Percentiles rank a stretch among this genome's conserved stretches.
These are phyloP conservation scores for Macadamia integrifolia DNA, from an alignment of 164 flowering plant genomes.

Conservation along the genomic window DNA sequence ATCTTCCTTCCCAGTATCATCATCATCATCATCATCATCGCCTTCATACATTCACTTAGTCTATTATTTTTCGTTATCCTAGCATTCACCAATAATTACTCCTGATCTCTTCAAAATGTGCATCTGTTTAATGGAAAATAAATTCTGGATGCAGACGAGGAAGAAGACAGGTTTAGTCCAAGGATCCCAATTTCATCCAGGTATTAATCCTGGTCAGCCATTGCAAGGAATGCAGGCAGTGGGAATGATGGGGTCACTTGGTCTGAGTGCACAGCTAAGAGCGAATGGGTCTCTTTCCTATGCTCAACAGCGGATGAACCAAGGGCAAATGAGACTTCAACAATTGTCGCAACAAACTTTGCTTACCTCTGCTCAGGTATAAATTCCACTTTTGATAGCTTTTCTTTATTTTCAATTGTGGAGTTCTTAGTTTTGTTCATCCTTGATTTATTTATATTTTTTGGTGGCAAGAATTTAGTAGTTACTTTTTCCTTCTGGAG, in stretches of 20 bases:
- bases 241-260: constrained; percentile 62
- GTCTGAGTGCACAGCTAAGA: constrained; percentile 56
- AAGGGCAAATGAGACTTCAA: constrained; percentile 59
- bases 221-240: constrained; percentile 74
- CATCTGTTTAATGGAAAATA: constrained; percentile 2
- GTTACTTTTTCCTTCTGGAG: not conserved
- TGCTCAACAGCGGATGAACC: constrained; percentile 61
- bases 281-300: constrained; percentile 51
- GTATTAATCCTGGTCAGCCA: constrained; percentile 62
- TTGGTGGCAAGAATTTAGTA: not conserved
- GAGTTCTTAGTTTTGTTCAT: not conserved
- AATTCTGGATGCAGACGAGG: constrained; percentile 51
- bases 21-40: not conserved
- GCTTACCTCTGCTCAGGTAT: constrained; percentile 69
- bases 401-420: not conserved
- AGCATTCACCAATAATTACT: no score
- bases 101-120: no score
- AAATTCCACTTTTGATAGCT: not conserved
- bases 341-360: constrained; percentile 53
- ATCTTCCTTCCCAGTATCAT: no score
- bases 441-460: not conserved
- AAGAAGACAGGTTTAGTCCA: constrained; percentile 69
- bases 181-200: constrained; percentile 59
- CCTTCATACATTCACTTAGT: no score
- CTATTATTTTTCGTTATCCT: no score